Conservation (phyloP, 208 protist genomes). For the Leptomonas seymouri region DNA sequence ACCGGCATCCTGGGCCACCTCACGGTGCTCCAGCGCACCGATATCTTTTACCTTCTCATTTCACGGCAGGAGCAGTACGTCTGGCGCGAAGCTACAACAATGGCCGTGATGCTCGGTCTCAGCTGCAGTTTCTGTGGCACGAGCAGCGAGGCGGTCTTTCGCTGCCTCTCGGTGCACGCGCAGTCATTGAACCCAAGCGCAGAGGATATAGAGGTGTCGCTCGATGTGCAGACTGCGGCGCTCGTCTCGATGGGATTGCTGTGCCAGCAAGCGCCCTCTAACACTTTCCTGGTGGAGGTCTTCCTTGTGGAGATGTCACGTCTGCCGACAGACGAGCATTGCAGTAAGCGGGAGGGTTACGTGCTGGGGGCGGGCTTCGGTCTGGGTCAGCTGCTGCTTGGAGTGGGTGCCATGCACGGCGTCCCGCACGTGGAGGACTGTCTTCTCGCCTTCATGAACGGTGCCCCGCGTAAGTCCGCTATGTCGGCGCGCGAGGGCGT, state of each 20-base stretch:
- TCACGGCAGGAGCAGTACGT: conserved; percentile 63
- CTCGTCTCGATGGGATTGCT: conserved; percentile 81
- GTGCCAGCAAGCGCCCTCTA: conserved; percentile 57
- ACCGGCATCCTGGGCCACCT: conserved; percentile 82
- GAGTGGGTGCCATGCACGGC: conserved; percentile 53
- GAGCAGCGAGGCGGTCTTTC: conserved; percentile 76
- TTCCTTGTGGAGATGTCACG: conserved; percentile 85
- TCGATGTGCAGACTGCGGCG: conserved; percentile 83
- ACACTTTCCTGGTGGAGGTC: conserved; percentile 81
- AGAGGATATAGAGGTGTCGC: conserved; percentile 86
- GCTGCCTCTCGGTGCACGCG: conserved; percentile 86
- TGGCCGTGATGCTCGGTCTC: conserved; percentile 84
- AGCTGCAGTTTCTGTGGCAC: conserved; percentile 88
- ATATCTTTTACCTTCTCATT: conserved; percentile 86
- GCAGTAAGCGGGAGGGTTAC: conserved; percentile 78
- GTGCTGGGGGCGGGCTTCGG: conserved; percentile 74
- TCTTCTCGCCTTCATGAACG: conserved; percentile 78
- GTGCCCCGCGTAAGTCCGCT: conserved; percentile 50
- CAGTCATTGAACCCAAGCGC: conserved; percentile 79
- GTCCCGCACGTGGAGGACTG: conserved; percentile 60
- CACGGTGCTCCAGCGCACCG: conserved; percentile 79
- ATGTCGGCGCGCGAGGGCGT: conserved; percentile 56
- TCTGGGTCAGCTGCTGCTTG: conserved; percentile 80
- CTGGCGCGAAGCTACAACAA: conserved; percentile 74
- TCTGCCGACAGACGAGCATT: conserved; percentile 88